Base-by-base conservation (phyloP, 2,329 filamentous ascomycete genomes). In the Periconia sp. region DNA sequence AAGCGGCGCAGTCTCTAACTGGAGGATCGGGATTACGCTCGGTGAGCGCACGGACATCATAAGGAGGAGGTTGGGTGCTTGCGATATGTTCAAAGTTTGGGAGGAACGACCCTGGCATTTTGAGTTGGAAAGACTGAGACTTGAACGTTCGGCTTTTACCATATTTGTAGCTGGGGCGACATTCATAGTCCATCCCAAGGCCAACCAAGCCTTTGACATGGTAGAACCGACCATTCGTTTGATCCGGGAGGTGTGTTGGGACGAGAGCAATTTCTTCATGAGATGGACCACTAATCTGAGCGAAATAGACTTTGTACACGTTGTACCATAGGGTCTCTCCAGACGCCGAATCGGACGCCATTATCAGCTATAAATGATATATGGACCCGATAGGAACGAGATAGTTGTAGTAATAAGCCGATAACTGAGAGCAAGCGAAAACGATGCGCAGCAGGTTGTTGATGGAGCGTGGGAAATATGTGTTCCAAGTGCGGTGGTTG, bases 241-340 rank as follows among this genome's bases (percentile, higher is more conserved):
- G 41, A 25, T n/a, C 35, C 33, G 24, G n/a, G 35, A 44, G 41
- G 34, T 44, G 34, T 25, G 41, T 28, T 38, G 41, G 41, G 24
- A 44, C 34, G 9, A 44, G 22, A 7, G 35, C 41, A 38, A 44
- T 44, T 17, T 35, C 41, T 33, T 32, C 41, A 17, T 44, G 41
- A 34, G 8, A 18, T 38, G 32, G 32, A 43, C 33, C 40, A 25
- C 32, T 34, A 16, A 31, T n/a, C 21, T 34, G 30, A 21, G 38
- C 28, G 16, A 35, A 46, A 18, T 43, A 43, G 33, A 43, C 24
- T 36, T 23, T 43, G 32, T 43, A 37, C 24, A 43, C 24, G 40
- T 50, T 44, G 33, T 44, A 88, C 69, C 86, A 92, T 59, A 83
- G 87, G 76, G 95, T 92, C 73, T 95, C 94, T 72, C 84, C 82